Base-by-base conservation (phyloP, 768 basidiomycete genomes). In the Lepiota brunneoincarnata region DNA sequence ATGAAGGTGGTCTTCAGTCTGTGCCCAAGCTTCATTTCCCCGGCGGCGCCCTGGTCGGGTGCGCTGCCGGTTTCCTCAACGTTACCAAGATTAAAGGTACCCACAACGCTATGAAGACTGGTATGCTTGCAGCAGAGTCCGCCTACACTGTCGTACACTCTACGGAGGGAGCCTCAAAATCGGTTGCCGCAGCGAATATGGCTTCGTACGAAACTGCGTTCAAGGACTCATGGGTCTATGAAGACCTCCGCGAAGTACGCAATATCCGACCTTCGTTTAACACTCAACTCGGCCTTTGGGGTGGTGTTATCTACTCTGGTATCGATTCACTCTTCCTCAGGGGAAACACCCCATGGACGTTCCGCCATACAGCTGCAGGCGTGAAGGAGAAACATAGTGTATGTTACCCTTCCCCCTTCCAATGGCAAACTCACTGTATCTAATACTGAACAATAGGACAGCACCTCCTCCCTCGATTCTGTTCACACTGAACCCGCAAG, bases 41-140 rank as follows among this genome's bases (percentile, higher is more conserved):
- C 0, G 95, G 97, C 1, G 96, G 96, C 1, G 96, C 94, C 1
- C 73, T 98, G 23, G 84, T 99, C 36, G 97, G 96, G 0, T 98
- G 95, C 71, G 88, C 93, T 0, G 97, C 95, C 1, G 96, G 96
- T 11, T 94, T 98, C 67, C 81, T 99, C 56, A 98, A 98, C 72
- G 81, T 97, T 10, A 89, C 95, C 12, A 98, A 97, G 72, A 98
- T 99, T 72, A 98, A 98, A 67, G 96, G 96, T 12, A 96, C 95
- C 0, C 97, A 98, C 67, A 98, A 95, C 56, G 94, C 96, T 2
- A 98, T 99, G 97, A 95, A 98, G 78, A 92, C 89, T 35, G 97
- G 97, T 24, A 98, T 98, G 89, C 77, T 98, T 17, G 96, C 94
- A 24, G 96, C 93, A 1, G 95, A 99, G 67, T 79, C 90, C 0